These are phyloP conservation scores for Mikania micrantha DNA, from an alignment of 129 eudicot species.

Conservation along the genomic window DNA sequence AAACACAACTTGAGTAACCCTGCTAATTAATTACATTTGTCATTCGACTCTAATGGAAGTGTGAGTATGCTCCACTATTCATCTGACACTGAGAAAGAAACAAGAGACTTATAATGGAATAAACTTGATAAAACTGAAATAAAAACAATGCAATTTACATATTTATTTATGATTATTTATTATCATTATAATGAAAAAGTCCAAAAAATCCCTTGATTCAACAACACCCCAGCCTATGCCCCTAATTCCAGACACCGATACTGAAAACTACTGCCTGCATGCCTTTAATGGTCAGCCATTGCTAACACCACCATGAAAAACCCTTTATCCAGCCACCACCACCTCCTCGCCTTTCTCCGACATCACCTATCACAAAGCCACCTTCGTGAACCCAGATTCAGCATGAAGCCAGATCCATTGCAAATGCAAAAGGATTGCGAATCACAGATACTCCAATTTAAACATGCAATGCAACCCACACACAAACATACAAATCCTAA, in stretches of 20 bases:
- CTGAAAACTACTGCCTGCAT: not conserved
- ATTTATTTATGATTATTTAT: not conserved
- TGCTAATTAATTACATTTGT: not conserved
- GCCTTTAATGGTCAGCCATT: not conserved
- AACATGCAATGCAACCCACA: not conserved
- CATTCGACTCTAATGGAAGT: not conserved
- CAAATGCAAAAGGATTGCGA: not conserved
- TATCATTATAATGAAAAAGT: not conserved
- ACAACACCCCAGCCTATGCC: too few species aligned
- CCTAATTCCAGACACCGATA: not conserved
- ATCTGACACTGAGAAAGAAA: slow-evolving; percentile 8
- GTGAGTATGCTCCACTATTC: slow-evolving; percentile 7
- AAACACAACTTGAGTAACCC: not conserved
- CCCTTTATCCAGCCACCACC: not conserved
- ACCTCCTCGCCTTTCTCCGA: not conserved
- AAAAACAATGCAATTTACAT: not conserved
- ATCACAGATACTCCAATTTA: not conserved
- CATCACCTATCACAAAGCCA: not conserved
- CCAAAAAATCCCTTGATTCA: not conserved
- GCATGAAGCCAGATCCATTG: not conserved
- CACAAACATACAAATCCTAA: not conserved
- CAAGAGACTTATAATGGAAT: not conserved
- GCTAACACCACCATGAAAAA: not conserved
- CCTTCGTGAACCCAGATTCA: not conserved
- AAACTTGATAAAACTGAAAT: not conserved